Conservation (phyloP, 257 asterid genomes). For the Salvia hispanica region DNA sequence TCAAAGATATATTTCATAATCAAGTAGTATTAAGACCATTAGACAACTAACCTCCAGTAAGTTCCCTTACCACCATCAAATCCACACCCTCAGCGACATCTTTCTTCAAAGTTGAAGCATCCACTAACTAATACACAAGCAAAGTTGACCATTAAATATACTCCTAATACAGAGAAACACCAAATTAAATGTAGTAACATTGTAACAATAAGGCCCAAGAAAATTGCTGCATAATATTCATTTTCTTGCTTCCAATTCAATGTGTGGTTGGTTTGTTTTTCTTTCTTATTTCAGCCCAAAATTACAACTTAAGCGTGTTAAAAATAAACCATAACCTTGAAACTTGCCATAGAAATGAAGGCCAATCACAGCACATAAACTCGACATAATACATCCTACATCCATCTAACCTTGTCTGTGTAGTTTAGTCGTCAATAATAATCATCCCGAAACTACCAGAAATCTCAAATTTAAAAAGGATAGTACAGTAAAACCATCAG, state of each 20-base stretch:
- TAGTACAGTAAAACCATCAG: conserved; percentile 4
- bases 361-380: background rate
- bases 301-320: background rate
- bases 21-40: conserved; percentile 14
- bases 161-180: background rate
- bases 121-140: conserved; percentile 66
- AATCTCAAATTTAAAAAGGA: conserved; percentile 16
- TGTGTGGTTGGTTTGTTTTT: background rate
- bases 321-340: conserved; percentile 2
- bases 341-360: background rate
- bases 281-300: background rate
- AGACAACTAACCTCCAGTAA: conserved; percentile 84
- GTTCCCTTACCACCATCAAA: conserved; percentile 97
- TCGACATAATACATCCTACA: conserved; percentile 1
- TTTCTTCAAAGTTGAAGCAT: conserved; percentile 91
- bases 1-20: conserved; percentile 10
- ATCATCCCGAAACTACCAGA: conserved; percentile 8
- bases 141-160: conserved; percentile 18
- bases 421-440: background rate
- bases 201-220: background rate
- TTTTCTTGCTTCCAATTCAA: background rate
- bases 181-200: background rate
- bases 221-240: background rate
- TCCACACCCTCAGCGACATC: conserved; percentile 99
- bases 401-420: background rate